Evolutionary conservation across 116 monocot genomes (phyloP).

Genomic region (Dioscorea cayenensis): DNA sequence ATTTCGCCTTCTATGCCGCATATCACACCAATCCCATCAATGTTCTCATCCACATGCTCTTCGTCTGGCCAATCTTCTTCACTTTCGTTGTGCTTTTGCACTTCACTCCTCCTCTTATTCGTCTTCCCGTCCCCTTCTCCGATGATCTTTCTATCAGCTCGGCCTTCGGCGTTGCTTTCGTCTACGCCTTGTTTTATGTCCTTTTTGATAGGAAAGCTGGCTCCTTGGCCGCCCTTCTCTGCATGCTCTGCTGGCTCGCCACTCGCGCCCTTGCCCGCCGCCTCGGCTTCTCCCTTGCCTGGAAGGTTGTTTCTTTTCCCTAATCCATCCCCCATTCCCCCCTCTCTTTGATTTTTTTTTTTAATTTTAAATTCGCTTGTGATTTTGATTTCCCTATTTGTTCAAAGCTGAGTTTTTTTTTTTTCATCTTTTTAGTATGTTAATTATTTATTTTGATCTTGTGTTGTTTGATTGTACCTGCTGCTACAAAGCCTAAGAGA

Average conservation of each 20-base stretch:
- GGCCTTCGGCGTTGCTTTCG: conserved; percentile 29
- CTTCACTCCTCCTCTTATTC: conserved; percentile 49
- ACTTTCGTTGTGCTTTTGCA: conserved; percentile 57
- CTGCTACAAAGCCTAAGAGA: no score
- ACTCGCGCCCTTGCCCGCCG: conserved; percentile 26
- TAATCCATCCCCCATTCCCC: no score
- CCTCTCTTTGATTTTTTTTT: no score
- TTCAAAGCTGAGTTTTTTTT: no score
- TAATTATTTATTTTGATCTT: no score
- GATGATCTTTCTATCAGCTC: conserved; percentile 27
- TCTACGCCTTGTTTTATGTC: conserved; percentile 53
- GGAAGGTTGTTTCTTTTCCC: conserved; percentile 40
- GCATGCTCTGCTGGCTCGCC: conserved; percentile 58
- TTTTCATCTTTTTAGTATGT: no score
- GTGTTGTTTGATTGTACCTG: no score
- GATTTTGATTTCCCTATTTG: no score
- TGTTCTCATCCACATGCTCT: conserved; percentile 65
- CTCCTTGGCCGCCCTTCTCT: conserved; percentile 51
- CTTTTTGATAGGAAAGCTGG: conserved; percentile 53
- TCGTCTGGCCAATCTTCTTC: conserved; percentile 96
- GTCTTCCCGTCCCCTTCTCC: conserved; percentile 4
- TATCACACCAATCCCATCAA: conserved; percentile 78
- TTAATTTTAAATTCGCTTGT: no score
- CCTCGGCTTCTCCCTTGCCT: conserved; percentile 56
- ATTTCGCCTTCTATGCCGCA: conserved; percentile 88